Evolutionary conservation across 441 rosid genomes (phyloP), one percentile per base, ranked within the genome.

Genomic region (Raphanus hybrid): DNA sequence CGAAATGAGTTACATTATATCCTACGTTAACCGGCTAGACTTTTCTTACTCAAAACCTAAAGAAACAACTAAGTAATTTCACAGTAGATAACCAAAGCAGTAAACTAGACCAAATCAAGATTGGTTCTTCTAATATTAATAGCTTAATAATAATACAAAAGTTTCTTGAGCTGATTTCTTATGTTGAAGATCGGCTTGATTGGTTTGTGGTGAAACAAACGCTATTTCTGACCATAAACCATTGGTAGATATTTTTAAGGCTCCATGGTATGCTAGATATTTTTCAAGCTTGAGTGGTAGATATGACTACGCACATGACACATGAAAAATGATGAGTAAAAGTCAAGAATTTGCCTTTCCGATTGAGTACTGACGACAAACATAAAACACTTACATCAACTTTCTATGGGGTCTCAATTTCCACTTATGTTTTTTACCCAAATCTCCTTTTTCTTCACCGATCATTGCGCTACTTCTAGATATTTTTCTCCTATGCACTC

Each of bases 241-340:
- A 2, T 15, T 34, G 18, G 76, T 52, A 66, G 81, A 77, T 77
- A 77, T 77, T 77, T 77, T 71, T 6, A 10, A 55, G 41, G 27
- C 23, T 55, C 3, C 54, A 57, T 60, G 37, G 76, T 54, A 27
- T 60, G 16, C 3, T 60, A 26, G 77, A 78, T 78, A 78, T 72
- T 78, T 78, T 72, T 23, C 27, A 64, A 71, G 34, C 39, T 64
- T 32, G 0, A 18, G 65, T 73, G 74, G 69, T 73, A 66, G 73
- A 60, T 59, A 72, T 72, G 77, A 37, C 11, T 4, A 52, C 3
- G 54, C 69, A 78, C 77, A 78, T 72, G 73, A 67, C 58, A 50
- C 57, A 54, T 54, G 23, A 54, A 50, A 23, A 54, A 54, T 54
- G 58, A 54, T 54, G 58, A 54, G 23, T 15, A 54, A 54, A 50